phyloP scores from a whole-genome alignment of 345 rosid genomes.

The Populus alba region DNA sequence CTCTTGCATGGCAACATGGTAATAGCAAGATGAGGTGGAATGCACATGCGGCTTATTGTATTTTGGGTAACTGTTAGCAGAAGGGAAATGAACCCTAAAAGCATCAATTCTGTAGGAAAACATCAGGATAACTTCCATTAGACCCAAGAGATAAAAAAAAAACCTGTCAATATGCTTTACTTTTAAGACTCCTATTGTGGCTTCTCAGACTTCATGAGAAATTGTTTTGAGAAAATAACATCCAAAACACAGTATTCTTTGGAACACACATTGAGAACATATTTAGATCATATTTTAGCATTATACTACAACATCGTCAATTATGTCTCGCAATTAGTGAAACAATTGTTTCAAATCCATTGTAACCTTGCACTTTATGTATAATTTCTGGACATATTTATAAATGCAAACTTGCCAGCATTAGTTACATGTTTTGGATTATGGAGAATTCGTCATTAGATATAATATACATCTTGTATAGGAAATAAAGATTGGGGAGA shows the following conservation, averaged over 20 bases:
- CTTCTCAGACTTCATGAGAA: not conserved
- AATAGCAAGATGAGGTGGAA: slow-evolving; percentile 44
- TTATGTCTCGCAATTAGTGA: not conserved
- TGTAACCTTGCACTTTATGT: not conserved
- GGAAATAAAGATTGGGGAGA: not conserved
- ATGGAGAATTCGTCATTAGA: not conserved
- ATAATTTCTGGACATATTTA: not conserved
- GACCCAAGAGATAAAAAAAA: not conserved
- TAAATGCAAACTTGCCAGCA: not conserved
- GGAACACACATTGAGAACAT: not conserved
- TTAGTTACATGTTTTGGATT: no score
- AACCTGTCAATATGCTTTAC: not conserved
- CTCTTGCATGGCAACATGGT: slow-evolving; percentile 76
- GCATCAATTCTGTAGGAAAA: slow-evolving; percentile 74
- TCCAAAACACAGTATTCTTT: not conserved
- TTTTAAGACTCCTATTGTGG: not conserved
- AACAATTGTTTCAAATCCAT: not conserved
- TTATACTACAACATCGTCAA: not conserved
- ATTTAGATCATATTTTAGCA: not conserved
- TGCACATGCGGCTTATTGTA: slow-evolving; percentile 54
- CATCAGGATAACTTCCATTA: slow-evolving; percentile 24
- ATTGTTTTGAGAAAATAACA: not conserved
- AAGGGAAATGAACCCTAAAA: slow-evolving; percentile 84
- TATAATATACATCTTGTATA: not conserved
- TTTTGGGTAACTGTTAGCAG: slow-evolving; percentile 63